Evolutionary conservation across 257 asterid species (phyloP).

Genomic region (Fraxinus excelsior): DNA sequence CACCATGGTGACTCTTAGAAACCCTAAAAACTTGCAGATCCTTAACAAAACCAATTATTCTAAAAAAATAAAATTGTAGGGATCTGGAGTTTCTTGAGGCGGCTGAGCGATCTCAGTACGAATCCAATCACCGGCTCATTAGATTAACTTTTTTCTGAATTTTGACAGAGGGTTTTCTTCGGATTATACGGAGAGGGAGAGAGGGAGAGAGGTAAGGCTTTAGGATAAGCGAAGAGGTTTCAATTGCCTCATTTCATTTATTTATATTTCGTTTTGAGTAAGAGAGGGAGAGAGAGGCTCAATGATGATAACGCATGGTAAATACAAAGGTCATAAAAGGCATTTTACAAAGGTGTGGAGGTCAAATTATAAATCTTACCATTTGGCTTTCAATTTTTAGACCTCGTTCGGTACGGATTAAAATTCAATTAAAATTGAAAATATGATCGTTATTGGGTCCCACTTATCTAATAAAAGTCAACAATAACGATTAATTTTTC

Average conservation of each 20-base stretch:
- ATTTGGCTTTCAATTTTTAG: too few relatives aligned
- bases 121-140: neutral
- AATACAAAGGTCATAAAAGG: too few relatives aligned
- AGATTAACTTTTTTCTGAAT: neutral
- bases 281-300: too few relatives aligned
- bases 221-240: neutral
- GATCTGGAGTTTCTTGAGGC: conserved; percentile 4
- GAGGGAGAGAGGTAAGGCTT: neutral
- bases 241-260: neutral
- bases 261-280: too few relatives aligned
- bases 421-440: too few relatives aligned
- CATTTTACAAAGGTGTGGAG: too few relatives aligned
- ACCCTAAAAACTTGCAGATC: neutral
- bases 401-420: too few relatives aligned
- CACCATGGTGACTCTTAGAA: conserved; percentile 2
- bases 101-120: neutral
- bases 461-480: too few relatives aligned
- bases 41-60: neutral
- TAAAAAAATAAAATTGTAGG: neutral
- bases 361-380: too few relatives aligned
- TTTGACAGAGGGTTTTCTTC: neutral
- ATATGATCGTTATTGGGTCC: too few relatives aligned
- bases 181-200: neutral
- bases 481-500: too few relatives aligned
- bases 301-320: neutral